Evolutionary conservation across 495 filamentous ascomycete species (phyloP).

Genomic region (Lophiostoma macrostomum): DNA sequence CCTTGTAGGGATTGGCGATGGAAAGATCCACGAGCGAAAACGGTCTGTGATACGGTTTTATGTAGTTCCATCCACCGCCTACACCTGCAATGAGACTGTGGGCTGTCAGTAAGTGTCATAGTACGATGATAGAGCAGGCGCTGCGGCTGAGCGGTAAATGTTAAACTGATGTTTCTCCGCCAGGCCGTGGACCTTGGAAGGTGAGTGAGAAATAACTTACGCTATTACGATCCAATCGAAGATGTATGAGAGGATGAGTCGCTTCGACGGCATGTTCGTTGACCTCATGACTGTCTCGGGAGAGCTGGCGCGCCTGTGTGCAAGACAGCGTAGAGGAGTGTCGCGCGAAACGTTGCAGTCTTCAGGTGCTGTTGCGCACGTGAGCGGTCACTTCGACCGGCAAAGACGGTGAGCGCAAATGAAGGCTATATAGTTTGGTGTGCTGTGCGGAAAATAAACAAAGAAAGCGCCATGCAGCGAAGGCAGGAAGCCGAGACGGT

Average conservation of each 20-base stretch:
- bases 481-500: no score
- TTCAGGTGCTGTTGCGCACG: no score
- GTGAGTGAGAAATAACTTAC: constrained; percentile 30
- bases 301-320: not conserved
- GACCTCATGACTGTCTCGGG: constrained; percentile 9
- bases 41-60: constrained; percentile 38
- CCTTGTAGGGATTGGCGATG: constrained; percentile 57
- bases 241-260: constrained; percentile 40
- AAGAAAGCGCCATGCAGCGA: no score
- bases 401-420: no score
- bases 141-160: no score
- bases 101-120: constrained; percentile 4
- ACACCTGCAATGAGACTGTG: constrained; percentile 38
- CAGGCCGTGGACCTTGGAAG: no score
- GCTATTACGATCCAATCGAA: constrained; percentile 42
- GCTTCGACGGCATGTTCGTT: constrained; percentile 36
- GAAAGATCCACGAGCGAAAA: constrained; percentile 52
- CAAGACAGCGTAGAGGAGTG: not conserved
- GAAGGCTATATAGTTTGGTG: no score
- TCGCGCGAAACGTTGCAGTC: no score
- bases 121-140: not conserved
- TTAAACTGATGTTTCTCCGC: no score
- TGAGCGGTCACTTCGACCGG: no score
- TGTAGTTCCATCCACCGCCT: constrained; percentile 36
- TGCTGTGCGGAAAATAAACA: no score